phyloP scores from a whole-genome alignment of 257 asterid genomes.

The Solanum stenotomum region DNA sequence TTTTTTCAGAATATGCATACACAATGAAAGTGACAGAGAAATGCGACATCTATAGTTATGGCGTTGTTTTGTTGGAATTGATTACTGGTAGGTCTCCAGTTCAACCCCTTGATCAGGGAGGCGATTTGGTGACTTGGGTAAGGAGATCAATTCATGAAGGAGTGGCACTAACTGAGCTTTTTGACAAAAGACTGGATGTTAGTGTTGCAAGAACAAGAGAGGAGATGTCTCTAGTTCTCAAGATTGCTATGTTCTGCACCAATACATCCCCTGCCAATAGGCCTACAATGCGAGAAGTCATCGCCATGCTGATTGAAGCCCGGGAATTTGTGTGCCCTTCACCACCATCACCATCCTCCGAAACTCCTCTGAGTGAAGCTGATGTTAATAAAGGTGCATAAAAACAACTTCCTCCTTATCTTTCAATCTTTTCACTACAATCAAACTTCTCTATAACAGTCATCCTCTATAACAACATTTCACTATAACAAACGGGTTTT shows the following conservation, averaged over 20 bases:
- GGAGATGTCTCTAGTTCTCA: constrained; percentile 76
- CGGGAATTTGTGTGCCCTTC: constrained; percentile 35
- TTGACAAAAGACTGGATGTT: constrained; percentile 58
- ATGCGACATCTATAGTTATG: constrained; percentile 78
- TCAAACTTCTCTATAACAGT: neutral
- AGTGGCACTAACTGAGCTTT: constrained; percentile 30
- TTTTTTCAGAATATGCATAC: constrained; percentile 77
- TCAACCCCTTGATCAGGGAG: constrained; percentile 78
- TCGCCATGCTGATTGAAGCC: constrained; percentile 60
- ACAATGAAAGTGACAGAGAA: constrained; percentile 93
- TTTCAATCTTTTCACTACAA: neutral
- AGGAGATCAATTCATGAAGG: constrained; percentile 41
- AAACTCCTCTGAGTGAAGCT: constrained; percentile 52
- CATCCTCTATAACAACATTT: neutral
- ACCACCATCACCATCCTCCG: constrained; percentile 56
- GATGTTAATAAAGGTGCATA: constrained; percentile 22
- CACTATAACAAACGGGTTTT: neutral
- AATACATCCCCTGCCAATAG: constrained; percentile 67
- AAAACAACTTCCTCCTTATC: neutral
- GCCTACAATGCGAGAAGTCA: constrained; percentile 79
- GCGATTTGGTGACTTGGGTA: constrained; percentile 70
- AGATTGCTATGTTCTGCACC: constrained; percentile 77
- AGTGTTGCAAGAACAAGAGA: constrained; percentile 31
- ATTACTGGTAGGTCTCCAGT: constrained; percentile 79
- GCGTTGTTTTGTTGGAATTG: constrained; percentile 70